Evolutionary conservation across 441 rosid genomes (phyloP), one percentile per base, ranked within the genome.

Genomic region (Omphalea diandra): DNA sequence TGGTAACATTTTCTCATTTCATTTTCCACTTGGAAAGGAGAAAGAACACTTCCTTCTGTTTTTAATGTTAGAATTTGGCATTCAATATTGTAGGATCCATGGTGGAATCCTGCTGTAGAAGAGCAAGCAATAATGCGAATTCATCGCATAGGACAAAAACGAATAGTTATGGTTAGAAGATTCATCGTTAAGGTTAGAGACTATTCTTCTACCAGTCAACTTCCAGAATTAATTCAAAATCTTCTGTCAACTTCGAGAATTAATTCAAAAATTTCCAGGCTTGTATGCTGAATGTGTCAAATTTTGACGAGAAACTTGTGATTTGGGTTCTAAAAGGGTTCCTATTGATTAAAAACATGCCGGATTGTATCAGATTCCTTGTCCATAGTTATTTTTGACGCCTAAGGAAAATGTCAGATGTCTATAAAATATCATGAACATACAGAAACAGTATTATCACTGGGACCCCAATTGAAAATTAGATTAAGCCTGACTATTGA

Each of bases 51-150:
- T 15, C 11, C 26, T 5, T 5, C 12, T 41, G n/a, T n/a, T n/a
- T 11, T 55, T 41, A 4, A 63, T 47, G 20, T 68, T 33, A 0
- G 65, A 72, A 44, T 54, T 32, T n/a, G 59, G 8, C 32, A 58
- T 60, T 60, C 49, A 53, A 50, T 32, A 55, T 47, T 74, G 68
- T 44, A 88, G 88, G 91, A 88, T 84, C 93, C 90, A 54, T 88
- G 96, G 93, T 88, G 94, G 91, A 86, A 90, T 68, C 94, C 90
- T 9, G 89, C 94, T 0, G 91, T 84, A n/a, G 91, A 88, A 75
- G 93, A 88, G 63, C 93, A 90, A 81, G 90, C 90, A 5, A 88
- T 84, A 5, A 85, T 86, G 88, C 75, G 89, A 73, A 86, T 86
- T 65, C 95, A 87, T 76, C 84, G 90, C 50, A 83, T 85, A 2